phyloP scores from a whole-genome alignment of 2,329 filamentous ascomycete genomes.

The Diplodia scrobiculata region DNA sequence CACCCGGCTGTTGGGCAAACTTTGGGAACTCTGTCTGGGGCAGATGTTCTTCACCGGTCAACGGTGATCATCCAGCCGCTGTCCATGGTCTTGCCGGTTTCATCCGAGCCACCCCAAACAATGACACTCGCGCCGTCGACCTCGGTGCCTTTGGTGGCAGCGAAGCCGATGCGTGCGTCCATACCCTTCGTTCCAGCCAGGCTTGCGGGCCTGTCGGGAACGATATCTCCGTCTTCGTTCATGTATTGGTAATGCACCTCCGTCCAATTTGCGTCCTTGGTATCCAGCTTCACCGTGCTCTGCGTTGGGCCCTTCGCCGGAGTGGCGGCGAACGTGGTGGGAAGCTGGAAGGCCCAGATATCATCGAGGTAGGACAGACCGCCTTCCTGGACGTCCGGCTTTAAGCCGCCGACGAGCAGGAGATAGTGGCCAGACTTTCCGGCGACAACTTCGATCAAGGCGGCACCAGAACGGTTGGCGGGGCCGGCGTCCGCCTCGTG shows the following conservation, averaged over 20 bases:
- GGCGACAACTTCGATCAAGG: slow-evolving; percentile 53
- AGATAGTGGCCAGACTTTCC: slow-evolving; percentile 58
- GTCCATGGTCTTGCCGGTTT: slow-evolving; percentile 45
- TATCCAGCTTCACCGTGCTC: slow-evolving; percentile 49
- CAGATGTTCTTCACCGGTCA: slow-evolving; percentile 6
- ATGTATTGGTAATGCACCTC: slow-evolving; percentile 54
- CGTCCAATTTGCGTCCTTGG: slow-evolving; percentile 55
- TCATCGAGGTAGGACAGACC: slow-evolving; percentile 41
- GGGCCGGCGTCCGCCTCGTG: slow-evolving; percentile 43
- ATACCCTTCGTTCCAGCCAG: slow-evolving; percentile 45
- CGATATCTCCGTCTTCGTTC: slow-evolving; percentile 49
- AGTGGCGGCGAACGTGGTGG: slow-evolving; percentile 50
- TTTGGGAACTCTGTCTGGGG: neutral
- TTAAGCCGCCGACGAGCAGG: slow-evolving; percentile 54
- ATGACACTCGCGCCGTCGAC: slow-evolving; percentile 53
- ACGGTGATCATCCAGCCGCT: slow-evolving; percentile 51
- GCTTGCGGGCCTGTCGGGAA: slow-evolving; percentile 45
- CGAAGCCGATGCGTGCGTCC: slow-evolving; percentile 47
- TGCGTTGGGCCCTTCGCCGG: slow-evolving; percentile 56
- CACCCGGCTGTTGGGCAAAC: neutral
- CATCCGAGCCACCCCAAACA: slow-evolving; percentile 57
- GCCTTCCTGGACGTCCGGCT: slow-evolving; percentile 29
- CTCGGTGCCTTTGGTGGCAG: slow-evolving; percentile 47
- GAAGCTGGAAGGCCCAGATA: slow-evolving; percentile 58
- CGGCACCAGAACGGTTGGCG: slow-evolving; percentile 48